phyloP scores from a whole-genome alignment of 768 basidiomycete species.

The Mycena chlorophos region DNA sequence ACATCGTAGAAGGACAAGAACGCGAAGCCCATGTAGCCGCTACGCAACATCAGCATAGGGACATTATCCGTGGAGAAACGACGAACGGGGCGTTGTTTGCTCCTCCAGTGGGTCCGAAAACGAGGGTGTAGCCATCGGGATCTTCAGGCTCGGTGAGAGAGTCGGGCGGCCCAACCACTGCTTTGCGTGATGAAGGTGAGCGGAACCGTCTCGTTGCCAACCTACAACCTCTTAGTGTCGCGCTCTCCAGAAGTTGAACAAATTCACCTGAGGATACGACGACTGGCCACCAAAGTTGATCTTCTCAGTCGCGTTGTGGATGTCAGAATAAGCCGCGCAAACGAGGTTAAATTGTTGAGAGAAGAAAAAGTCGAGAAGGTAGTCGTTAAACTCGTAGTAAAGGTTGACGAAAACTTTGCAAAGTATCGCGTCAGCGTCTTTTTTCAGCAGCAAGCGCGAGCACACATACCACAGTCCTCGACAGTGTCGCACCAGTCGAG shows the following conservation, averaged over 20 bases:
- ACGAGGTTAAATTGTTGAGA: conserved; percentile 46
- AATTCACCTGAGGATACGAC: conserved; percentile 28
- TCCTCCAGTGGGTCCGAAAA: conserved; percentile 46
- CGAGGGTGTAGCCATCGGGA: conserved; percentile 47
- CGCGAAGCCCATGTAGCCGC: conserved; percentile 48
- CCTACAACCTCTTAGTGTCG: conserved; percentile 22
- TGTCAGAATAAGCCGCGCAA: conserved; percentile 47
- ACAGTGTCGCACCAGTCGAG: conserved; percentile 40
- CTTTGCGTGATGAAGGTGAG: conserved; percentile 46
- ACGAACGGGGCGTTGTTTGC: conserved; percentile 50
- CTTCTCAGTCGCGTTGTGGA: conserved; percentile 46
- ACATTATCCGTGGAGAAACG: neutral
- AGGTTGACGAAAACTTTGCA: conserved; percentile 45
- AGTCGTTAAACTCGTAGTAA: conserved; percentile 51
- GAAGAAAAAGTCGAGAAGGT: conserved; percentile 40
- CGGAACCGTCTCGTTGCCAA: conserved; percentile 14
- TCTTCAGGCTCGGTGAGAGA: conserved; percentile 38
- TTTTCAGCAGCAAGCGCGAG: conserved; percentile 1
- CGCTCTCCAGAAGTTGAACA: neutral
- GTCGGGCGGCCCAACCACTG: conserved; percentile 40
- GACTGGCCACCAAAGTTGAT: conserved; percentile 46
- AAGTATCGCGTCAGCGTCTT: neutral
- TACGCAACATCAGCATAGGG: neutral
- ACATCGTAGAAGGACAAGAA: conserved; percentile 51
- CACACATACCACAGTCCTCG: conserved; percentile 42